phyloP scores from a whole-genome alignment of 768 basidiomycete species.

The Lepiota venenata region DNA sequence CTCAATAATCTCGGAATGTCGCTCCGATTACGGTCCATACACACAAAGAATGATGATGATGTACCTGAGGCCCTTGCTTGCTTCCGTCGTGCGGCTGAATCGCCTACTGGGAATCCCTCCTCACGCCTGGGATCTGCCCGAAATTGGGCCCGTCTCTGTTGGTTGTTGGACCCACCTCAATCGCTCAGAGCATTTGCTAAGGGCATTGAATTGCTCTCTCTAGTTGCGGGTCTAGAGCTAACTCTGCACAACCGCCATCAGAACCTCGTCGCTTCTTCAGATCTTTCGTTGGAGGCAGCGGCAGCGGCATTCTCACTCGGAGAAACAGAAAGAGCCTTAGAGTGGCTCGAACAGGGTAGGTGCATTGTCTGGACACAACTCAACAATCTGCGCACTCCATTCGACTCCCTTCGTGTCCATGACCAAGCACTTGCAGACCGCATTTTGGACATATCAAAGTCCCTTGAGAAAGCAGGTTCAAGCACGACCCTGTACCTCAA shows the following conservation, averaged over 20 bases:
- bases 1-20: conserved; percentile 20
- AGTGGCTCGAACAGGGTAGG: conserved; percentile 15
- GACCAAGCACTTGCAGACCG: conserved; percentile 18
- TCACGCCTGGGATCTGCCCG: no score
- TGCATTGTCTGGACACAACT: conserved; percentile 20
- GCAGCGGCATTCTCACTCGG: no score
- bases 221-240: not conserved
- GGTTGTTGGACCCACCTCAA: no score
- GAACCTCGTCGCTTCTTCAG: not conserved
- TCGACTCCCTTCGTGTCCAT: conserved; percentile 14
- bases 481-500: not conserved
- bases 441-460: not conserved
- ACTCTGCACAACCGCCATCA: not conserved
- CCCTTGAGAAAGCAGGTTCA: not conserved
- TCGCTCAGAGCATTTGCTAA: not conserved
- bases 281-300: no score
- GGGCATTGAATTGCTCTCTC: no score
- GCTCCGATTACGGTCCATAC: not conserved
- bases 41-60: conserved; percentile 5
- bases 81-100: not conserved
- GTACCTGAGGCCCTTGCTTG: conserved; percentile 9
- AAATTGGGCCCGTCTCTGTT: no score
- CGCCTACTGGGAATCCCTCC: no score
- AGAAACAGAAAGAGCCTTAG: conserved; percentile 1
- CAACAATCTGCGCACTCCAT: conserved; percentile 16